phyloP scores from a whole-genome alignment of 1,139 yeast species.

The Yamadazyma atlantica region DNA sequence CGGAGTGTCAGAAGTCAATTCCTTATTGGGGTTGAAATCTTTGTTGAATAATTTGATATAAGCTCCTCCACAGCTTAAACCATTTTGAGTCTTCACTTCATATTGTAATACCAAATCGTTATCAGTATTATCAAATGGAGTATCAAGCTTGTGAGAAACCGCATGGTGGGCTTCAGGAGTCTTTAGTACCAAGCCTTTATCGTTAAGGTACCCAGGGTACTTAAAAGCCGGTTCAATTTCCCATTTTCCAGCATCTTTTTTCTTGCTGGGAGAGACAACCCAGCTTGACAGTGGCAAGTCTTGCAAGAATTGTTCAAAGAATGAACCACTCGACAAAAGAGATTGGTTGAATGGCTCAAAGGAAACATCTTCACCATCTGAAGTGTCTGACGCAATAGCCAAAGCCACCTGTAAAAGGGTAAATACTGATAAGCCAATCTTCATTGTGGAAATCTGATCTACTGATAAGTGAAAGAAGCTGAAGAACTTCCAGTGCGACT shows the following conservation, averaged over 20 bases:
- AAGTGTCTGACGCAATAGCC: too few species aligned
- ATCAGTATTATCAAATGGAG: conserved; percentile 53
- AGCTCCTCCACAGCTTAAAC: conserved; percentile 84
- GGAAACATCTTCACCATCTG: conserved; percentile 5
- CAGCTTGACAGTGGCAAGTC: conserved; percentile 50
- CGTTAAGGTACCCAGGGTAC: conserved; percentile 59
- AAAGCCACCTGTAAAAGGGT: not conserved
- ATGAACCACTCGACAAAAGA: conserved; percentile 37
- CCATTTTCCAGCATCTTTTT: conserved; percentile 72
- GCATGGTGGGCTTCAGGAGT: conserved; percentile 80
- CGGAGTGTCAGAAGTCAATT: conserved; percentile 61
- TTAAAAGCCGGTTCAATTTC: conserved; percentile 51
- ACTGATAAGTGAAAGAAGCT: not conserved
- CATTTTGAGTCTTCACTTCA: conserved; percentile 80
- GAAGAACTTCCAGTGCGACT: not conserved
- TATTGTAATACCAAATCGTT: conserved; percentile 80
- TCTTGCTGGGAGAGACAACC: conserved; percentile 49
- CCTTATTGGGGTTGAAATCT: conserved; percentile 28
- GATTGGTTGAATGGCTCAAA: conserved; percentile 31
- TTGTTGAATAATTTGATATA: conserved; percentile 70
- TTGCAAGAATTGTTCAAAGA: conserved; percentile 67
- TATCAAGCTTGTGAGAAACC: conserved; percentile 58
- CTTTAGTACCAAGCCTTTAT: conserved; percentile 73
- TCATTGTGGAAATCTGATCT: conserved; percentile 1
- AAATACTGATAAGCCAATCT: not conserved